A percentile compares a stretch with the other conserved stretches of the same genome.
Conservation (phyloP, 2,329 filamentous ascomycete species). For the Chalara sp. region DNA sequence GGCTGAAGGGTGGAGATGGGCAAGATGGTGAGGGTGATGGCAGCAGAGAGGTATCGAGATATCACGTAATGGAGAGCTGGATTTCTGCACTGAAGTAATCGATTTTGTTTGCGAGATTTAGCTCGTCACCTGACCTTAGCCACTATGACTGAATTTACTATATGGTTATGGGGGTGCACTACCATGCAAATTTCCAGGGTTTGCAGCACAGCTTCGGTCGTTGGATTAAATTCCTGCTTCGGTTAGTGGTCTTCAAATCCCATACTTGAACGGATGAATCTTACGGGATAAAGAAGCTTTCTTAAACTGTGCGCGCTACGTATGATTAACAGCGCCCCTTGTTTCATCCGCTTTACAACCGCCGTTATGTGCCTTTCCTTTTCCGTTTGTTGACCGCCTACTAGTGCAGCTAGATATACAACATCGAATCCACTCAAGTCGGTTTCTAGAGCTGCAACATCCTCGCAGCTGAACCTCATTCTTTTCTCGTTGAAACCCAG, state of each 20-base stretch:
- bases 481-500: slow-evolving; percentile 23
- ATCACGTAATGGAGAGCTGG: no score
- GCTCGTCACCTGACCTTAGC: no score
- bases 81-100: no score
- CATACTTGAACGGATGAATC: not conserved
- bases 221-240: slow-evolving; percentile 32
- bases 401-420: slow-evolving; percentile 43
- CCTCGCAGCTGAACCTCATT: slow-evolving; percentile 33
- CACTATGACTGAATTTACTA: slow-evolving; percentile 41
- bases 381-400: slow-evolving; percentile 33
- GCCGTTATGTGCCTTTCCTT: slow-evolving; percentile 35
- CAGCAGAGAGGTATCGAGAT: no score
- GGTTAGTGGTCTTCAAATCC: not conserved
- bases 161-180: slow-evolving; percentile 40
- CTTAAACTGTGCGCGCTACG: slow-evolving; percentile 39
- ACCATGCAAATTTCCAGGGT: slow-evolving; percentile 34
- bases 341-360: slow-evolving; percentile 32
- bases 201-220: slow-evolving; percentile 25
- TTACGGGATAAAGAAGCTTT: slow-evolving; percentile 40
- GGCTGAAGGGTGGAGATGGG: no score
- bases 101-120: no score
- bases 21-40: no score
- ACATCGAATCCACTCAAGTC: slow-evolving; percentile 34
- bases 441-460: slow-evolving; percentile 20
- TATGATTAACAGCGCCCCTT: slow-evolving; percentile 37